These are phyloP conservation scores for Metarhizium brunneum DNA, from an alignment of 2,329 filamentous ascomycete species.

Conservation along the genomic window DNA sequence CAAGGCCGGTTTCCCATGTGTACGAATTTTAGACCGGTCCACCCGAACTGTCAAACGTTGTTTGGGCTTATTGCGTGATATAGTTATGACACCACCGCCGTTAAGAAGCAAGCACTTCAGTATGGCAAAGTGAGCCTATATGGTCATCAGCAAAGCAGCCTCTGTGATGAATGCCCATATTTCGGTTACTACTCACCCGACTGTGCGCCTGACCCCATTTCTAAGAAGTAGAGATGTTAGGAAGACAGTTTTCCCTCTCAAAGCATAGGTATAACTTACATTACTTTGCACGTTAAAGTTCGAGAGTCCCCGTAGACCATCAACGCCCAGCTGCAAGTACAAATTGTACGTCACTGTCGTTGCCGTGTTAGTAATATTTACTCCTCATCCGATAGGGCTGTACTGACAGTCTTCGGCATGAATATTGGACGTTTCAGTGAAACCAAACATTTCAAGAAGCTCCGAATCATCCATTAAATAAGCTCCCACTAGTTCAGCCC, in stretches of 20 bases:
- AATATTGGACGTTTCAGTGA: slow-evolving; percentile 23
- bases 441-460: slow-evolving; percentile 33
- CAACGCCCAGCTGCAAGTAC: slow-evolving; percentile 31
- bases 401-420: slow-evolving; percentile 27
- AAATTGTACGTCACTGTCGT: slow-evolving; percentile 27
- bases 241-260: not conserved
- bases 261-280: slow-evolving; percentile 6
- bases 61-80: slow-evolving; percentile 33
- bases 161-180: not conserved
- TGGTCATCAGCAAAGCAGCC: slow-evolving; percentile 8
- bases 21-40: slow-evolving; percentile 47
- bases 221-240: slow-evolving; percentile 9
- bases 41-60: slow-evolving; percentile 41
- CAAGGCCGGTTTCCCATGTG: slow-evolving; percentile 47
- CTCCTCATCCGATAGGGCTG: not conserved
- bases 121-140: slow-evolving; percentile 53
- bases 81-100: slow-evolving; percentile 38
- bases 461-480: slow-evolving; percentile 32
- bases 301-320: slow-evolving; percentile 25
- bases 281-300: slow-evolving; percentile 26
- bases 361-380: not conserved
- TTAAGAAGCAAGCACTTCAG: slow-evolving; percentile 43
- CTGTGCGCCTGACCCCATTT: slow-evolving; percentile 36
- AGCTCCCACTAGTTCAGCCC: slow-evolving; percentile 30
- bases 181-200: slow-evolving; percentile 14